Evolutionary conservation across 257 asterid species (phyloP).

Genomic region (Cruciata laevipes): DNA sequence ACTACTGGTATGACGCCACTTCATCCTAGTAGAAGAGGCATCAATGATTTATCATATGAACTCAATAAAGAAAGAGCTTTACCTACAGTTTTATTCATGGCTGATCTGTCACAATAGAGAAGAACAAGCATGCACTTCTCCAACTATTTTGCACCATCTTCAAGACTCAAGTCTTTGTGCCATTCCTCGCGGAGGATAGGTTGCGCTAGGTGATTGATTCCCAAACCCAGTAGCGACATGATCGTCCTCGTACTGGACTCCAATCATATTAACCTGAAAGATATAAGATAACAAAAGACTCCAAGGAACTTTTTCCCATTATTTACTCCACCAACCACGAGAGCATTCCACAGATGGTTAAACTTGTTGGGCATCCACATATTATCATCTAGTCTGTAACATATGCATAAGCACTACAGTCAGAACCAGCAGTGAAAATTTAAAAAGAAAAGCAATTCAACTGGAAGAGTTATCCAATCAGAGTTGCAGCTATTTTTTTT

Average conservation of each 20-base stretch:
- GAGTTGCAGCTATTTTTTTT: background rate
- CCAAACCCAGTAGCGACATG: slow-evolving; percentile 97
- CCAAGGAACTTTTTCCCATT: slow-evolving; percentile 94
- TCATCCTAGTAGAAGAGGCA: background rate
- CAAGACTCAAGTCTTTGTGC: slow-evolving; percentile 79
- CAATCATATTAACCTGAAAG: slow-evolving; percentile 88
- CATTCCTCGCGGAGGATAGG: slow-evolving; percentile 97
- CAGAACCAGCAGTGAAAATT: background rate
- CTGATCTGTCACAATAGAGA: slow-evolving; percentile 92
- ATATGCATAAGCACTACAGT: background rate
- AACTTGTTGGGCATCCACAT: slow-evolving; percentile 98
- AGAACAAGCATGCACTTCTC: slow-evolving; percentile 99
- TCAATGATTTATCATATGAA: background rate
- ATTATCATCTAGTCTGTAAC: slow-evolving; percentile 65
- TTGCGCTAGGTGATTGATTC: slow-evolving; percentile 85
- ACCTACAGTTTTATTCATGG: slow-evolving; percentile 97
- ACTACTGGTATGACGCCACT: background rate
- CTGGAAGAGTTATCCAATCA: background rate
- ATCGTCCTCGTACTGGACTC: slow-evolving; percentile 81
- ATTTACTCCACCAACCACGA: slow-evolving; percentile 89
- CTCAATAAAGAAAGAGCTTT: slow-evolving; percentile 7
- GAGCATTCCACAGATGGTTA: slow-evolving; percentile 89
- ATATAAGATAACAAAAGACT: background rate
- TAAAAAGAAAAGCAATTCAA: background rate
- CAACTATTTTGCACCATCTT: slow-evolving; percentile 79